Conservation (phyloP, 2,329 filamentous ascomycete species). For the Diaporthe vexans region DNA sequence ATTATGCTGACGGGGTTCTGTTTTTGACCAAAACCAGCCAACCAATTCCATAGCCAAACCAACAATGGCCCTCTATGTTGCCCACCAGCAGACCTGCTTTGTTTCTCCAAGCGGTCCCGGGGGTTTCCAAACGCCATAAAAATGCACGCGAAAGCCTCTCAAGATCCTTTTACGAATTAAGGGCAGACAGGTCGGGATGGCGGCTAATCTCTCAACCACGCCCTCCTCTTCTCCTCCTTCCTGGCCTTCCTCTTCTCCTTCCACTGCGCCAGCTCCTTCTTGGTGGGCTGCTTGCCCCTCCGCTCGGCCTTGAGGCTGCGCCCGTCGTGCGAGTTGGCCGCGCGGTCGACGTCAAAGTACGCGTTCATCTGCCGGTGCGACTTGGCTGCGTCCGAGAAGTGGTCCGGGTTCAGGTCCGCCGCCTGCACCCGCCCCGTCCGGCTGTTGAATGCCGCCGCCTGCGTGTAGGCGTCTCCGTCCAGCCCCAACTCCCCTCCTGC, state of each 20-base stretch:
- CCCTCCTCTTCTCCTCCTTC: slow-evolving; percentile 94
- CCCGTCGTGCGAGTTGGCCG: slow-evolving; percentile 91
- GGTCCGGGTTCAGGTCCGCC: slow-evolving; percentile 76
- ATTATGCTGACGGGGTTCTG: neutral
- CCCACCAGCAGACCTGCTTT: neutral
- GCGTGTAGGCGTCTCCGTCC: slow-evolving; percentile 66
- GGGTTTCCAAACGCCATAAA: slow-evolving; percentile 12
- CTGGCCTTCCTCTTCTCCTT: slow-evolving; percentile 89
- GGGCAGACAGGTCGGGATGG: too few relatives aligned
- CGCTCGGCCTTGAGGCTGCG: slow-evolving; percentile 93
- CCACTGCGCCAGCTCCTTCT: slow-evolving; percentile 90
- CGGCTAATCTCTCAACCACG: slow-evolving; percentile 86
- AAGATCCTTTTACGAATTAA: too few relatives aligned
- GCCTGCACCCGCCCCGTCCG: slow-evolving; percentile 89
- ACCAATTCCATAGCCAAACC: slow-evolving; percentile 4
- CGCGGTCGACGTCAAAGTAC: slow-evolving; percentile 96
- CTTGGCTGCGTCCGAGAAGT: slow-evolving; percentile 90
- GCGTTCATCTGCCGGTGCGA: slow-evolving; percentile 89
- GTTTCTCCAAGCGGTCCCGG: neutral
- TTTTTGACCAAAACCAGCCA: neutral
- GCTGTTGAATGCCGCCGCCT: slow-evolving; percentile 87
- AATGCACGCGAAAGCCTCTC: neutral
- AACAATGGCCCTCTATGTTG: slow-evolving; percentile 2
- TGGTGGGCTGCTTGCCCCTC: slow-evolving; percentile 84
- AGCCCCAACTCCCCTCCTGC: slow-evolving; percentile 54